Conservation (phyloP, 2,329 filamentous ascomycete species). For the Ophiostoma pallidulum region DNA sequence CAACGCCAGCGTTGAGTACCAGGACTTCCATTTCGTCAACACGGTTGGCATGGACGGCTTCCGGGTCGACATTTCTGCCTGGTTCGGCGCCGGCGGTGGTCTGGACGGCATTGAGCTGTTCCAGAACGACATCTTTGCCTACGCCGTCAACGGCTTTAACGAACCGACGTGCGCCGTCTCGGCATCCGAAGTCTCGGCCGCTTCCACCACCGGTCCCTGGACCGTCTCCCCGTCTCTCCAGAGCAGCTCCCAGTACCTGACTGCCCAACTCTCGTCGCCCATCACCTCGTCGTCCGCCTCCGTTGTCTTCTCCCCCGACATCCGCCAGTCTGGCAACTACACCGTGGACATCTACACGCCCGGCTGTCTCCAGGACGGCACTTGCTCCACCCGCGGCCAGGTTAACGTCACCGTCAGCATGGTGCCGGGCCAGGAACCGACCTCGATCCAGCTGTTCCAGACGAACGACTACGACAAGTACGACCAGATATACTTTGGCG, state of each 20-base stretch:
- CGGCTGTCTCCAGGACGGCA: constrained; percentile 71
- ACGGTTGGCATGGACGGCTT: constrained; percentile 79
- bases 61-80: constrained; percentile 74
- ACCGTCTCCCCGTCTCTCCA: constrained; percentile 52
- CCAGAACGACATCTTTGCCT: constrained; percentile 74
- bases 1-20: constrained; percentile 55
- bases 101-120: constrained; percentile 80
- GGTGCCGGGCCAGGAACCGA: constrained; percentile 40
- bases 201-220: constrained; percentile 69
- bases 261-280: constrained; percentile 49
- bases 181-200: constrained; percentile 48
- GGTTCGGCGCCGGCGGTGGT: constrained; percentile 79
- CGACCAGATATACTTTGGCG: constrained; percentile 80
- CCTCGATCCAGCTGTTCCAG: constrained; percentile 56
- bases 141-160: constrained; percentile 80
- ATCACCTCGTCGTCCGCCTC: constrained; percentile 51
- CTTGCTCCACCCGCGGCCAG: constrained; percentile 65
- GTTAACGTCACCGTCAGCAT: constrained; percentile 58
- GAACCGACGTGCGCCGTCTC: constrained; percentile 69
- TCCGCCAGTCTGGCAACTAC: constrained; percentile 85
- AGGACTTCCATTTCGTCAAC: constrained; percentile 91
- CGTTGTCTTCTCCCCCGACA: constrained; percentile 73
- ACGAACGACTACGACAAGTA: constrained; percentile 97
- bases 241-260: constrained; percentile 70
- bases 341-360: constrained; percentile 86